Evolutionary conservation across 23 red algal species (phyloP).

Genomic region (Gracilaria vermiculophylla): DNA sequence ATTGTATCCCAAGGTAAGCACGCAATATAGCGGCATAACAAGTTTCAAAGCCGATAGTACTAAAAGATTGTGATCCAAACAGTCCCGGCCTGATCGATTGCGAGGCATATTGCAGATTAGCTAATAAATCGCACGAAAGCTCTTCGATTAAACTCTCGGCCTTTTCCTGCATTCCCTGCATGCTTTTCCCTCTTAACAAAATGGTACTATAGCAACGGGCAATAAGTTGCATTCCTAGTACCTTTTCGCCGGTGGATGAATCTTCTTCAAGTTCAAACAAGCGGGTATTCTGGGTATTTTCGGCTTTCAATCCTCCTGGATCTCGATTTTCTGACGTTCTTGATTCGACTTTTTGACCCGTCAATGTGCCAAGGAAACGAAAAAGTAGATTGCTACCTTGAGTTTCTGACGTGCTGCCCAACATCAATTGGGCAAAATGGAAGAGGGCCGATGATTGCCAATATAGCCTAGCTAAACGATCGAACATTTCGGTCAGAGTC

Average conservation of each 20-base stretch:
- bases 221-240: constrained; percentile 35
- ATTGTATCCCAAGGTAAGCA: constrained; percentile 10
- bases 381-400: not conserved
- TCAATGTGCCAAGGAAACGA: not conserved
- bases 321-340: not conserved
- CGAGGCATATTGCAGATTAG: not conserved
- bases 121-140: not conserved
- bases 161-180: not conserved
- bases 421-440: not conserved
- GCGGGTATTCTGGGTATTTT: not conserved
- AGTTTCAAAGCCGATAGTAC: constrained; percentile 12
- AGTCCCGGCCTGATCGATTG: not conserved
- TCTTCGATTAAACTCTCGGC: not conserved
- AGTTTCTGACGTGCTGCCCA: not conserved
- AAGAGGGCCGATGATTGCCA: not conserved
- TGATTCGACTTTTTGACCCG: not conserved
- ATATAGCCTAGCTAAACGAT: not conserved
- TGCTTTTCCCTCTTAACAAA: not conserved
- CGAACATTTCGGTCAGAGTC: constrained; percentile 19
- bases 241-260: not conserved
- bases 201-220: constrained; percentile 29
- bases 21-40: constrained; percentile 33
- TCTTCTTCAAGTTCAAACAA: constrained; percentile 33
- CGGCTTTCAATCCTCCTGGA: not conserved
- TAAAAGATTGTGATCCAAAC: constrained; percentile 14